These are phyloP conservation scores for Yamadazyma akitaensis DNA, from an alignment of 805 yeast species.

Conservation along the genomic window DNA sequence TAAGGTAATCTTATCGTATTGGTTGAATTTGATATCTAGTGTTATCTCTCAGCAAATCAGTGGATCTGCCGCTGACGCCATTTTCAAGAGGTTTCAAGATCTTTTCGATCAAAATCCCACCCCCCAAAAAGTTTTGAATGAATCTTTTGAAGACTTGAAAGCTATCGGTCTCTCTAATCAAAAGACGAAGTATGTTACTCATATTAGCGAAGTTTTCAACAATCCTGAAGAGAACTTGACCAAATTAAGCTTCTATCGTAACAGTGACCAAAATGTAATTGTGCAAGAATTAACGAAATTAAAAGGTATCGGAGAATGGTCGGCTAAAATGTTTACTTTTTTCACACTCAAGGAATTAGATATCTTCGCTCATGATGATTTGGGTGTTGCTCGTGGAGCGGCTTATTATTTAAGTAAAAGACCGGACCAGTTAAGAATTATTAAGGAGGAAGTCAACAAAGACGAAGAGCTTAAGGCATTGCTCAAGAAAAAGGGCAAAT, in stretches of 20 bases:
- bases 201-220: conserved; percentile 52
- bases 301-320: conserved; percentile 83
- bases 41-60: conserved; percentile 73
- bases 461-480: conserved; percentile 31
- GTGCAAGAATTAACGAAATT: conserved; percentile 47
- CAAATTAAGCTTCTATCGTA: conserved; percentile 33
- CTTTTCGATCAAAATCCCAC: conserved; percentile 43
- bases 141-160: conserved; percentile 48
- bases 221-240: conserved; percentile 32
- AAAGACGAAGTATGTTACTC: conserved; percentile 61
- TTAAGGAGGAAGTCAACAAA: conserved; percentile 33
- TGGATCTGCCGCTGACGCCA: conserved; percentile 76
- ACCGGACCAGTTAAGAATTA: conserved; percentile 45
- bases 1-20: conserved; percentile 24
- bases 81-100: conserved; percentile 44
- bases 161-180: conserved; percentile 65
- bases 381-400: conserved; percentile 83
- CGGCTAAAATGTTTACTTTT: conserved; percentile 80
- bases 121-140: conserved; percentile 44
- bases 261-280: conserved; percentile 43
- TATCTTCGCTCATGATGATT: conserved; percentile 72
- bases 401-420: conserved; percentile 57
- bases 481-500: conserved; percentile 36
- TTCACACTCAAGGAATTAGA: conserved; percentile 67
- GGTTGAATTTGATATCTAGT: conserved; percentile 35